phyloP scores from a whole-genome alignment of 2,329 filamentous ascomycete genomes.

The Colletotrichum godetiae region DNA sequence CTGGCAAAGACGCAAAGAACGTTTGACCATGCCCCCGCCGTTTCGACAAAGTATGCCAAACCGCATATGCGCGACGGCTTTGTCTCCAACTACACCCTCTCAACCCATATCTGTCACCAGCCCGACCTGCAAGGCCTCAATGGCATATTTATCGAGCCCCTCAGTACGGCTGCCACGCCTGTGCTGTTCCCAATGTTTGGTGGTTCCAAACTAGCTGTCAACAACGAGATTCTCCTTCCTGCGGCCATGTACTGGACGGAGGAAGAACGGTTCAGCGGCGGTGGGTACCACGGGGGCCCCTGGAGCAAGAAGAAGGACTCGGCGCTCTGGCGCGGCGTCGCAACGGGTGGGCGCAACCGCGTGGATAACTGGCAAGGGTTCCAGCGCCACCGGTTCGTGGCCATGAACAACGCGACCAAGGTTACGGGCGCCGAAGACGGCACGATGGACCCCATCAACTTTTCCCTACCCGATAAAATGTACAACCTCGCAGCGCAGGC shows the following conservation, averaged over 20 bases:
- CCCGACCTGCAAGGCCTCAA: constrained; percentile 72
- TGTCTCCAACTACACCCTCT: constrained; percentile 70
- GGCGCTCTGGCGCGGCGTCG: constrained; percentile 75
- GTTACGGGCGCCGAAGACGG: constrained; percentile 61
- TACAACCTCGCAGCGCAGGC: constrained; percentile 61
- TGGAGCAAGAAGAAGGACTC: constrained; percentile 68
- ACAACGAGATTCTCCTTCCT: constrained; percentile 77
- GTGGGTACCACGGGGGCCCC: constrained; percentile 60
- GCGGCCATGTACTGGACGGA: constrained; percentile 76
- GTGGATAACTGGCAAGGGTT: constrained; percentile 76
- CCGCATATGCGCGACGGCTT: constrained; percentile 67
- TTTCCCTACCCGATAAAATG: constrained; percentile 59
- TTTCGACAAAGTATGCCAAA: constrained; percentile 57
- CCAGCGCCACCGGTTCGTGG: constrained; percentile 80
- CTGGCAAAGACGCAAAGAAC: constrained; percentile 52
- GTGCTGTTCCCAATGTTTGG: constrained; percentile 74
- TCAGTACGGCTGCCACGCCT: constrained; percentile 66
- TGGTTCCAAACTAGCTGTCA: constrained; percentile 75
- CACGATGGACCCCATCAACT: constrained; percentile 59
- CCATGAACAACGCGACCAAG: constrained; percentile 76
- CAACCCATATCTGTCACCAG: constrained; percentile 73
- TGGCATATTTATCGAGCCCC: constrained; percentile 72
- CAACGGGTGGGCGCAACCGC: constrained; percentile 71
- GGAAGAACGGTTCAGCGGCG: constrained; percentile 71
- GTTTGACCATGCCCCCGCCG: constrained; percentile 56